Evolutionary conservation across 2,329 filamentous ascomycete genomes (phyloP), one percentile per base, ranked within the genome.

Genomic region (Penicillium sp.): DNA sequence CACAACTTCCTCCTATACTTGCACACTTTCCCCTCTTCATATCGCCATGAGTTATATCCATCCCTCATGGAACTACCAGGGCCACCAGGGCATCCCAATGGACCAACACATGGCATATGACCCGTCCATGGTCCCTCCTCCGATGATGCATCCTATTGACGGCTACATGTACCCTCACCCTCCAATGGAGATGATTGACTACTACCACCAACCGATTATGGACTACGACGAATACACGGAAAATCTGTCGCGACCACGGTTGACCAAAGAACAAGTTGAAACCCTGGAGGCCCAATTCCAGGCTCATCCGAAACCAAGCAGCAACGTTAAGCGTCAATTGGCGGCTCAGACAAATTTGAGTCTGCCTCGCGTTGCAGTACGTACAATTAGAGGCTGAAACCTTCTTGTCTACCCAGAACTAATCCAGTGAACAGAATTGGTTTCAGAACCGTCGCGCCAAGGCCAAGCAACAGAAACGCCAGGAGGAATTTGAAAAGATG

Each of bases 401-500:
- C 21, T 13, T 43, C 34, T 31, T 39, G 5, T 38, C 21, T 9
- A 16, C 29, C 29, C 50, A 25, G 34, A 38, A 50, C 41, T 59
- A 56, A 46, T n/a, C 7, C 43, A 34, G 47, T 66, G 45, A 60
- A 41, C 58, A 81, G 79, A 81, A 81, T 60, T 81, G 79, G 79
- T 81, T 81, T 64, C 79, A 81, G 61, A 81, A 81, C 61, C 75
- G 79, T 58, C 76, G 79, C 46, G 79, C 79, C 55, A 81, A 81
- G 63, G 79, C 79, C 49, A 81, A 81, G 64, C 78, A 81, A 61
- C 78, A 81, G 64, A 79, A 75, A 60, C 72, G 77, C 55, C 78
- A 79, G 61, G 77, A 78, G 64, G 78, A 80, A 65, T 80, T 76
- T 54, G 77, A 80, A 64, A 74, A 72, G 55, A 75, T 76, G 70